These are phyloP conservation scores for Penicillium sp. DNA, from an alignment of 2,329 filamentous ascomycete species.

Conservation along the genomic window DNA sequence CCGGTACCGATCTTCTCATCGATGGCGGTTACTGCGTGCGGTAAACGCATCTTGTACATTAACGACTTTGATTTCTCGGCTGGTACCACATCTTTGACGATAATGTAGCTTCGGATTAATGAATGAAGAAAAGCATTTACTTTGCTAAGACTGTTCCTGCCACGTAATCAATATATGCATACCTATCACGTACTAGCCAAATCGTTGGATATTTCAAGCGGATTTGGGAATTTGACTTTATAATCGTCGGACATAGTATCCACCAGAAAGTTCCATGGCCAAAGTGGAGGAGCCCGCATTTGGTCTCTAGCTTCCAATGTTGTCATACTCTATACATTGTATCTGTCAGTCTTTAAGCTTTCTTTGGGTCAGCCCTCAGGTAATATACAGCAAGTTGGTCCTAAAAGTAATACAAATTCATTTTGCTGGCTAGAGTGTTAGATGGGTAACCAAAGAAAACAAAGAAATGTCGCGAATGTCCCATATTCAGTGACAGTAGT, in stretches of 20 bases:
- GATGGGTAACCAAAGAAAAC: background rate
- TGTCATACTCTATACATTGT: too few relatives aligned
- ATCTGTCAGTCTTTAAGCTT: background rate
- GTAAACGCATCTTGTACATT: constrained; percentile 26
- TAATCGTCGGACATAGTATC: too few relatives aligned
- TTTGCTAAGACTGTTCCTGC: background rate
- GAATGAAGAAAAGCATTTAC: background rate
- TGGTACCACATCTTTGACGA: background rate
- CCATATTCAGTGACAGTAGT: background rate
- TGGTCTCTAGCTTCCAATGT: too few relatives aligned
- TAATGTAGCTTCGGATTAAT: constrained; percentile 1
- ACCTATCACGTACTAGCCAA: background rate
- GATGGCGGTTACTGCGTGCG: constrained; percentile 52
- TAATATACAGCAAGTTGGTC: too few relatives aligned
- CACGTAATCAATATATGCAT: background rate
- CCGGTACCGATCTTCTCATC: constrained; percentile 49
- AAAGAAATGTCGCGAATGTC: background rate
- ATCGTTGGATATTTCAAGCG: too few relatives aligned
- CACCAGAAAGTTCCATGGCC: too few relatives aligned
- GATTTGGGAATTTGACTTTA: too few relatives aligned
- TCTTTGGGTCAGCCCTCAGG: too few relatives aligned
- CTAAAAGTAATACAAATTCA: too few relatives aligned
- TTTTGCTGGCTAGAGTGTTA: background rate
- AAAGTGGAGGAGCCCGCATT: too few relatives aligned
- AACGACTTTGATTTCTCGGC: background rate